Percentiles rank a stretch among this genome's conserved stretches.
phyloP scores from a whole-genome alignment of 2,329 filamentous ascomycete species.

The Coniochaeta prunicola region DNA sequence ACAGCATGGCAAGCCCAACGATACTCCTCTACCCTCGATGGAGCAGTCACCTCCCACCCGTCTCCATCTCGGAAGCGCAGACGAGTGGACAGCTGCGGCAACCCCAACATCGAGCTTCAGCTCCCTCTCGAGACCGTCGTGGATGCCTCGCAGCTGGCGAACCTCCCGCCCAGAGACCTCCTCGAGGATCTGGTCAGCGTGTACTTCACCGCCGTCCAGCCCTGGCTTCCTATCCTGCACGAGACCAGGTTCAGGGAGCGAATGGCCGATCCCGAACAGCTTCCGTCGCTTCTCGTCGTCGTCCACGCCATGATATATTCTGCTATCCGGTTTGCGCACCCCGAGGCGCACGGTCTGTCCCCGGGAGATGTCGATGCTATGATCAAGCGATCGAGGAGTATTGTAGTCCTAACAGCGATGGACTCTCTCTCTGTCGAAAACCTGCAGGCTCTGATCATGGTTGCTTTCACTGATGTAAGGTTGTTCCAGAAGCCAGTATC shows the following conservation, averaged over 20 bases:
- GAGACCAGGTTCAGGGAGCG: conserved; percentile 20
- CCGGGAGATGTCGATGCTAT: neutral
- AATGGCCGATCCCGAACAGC: conserved; percentile 16
- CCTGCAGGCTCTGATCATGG: conserved; percentile 24
- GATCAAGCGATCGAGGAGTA: conserved; percentile 8
- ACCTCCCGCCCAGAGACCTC: neutral
- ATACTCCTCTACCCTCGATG: neutral
- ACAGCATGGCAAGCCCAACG: neutral
- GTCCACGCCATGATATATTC: conserved; percentile 25
- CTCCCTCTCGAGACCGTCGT: neutral
- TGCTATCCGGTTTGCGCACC: conserved; percentile 16
- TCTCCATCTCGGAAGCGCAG: neutral
- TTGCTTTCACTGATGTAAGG: conserved; percentile 25
- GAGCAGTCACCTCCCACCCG: neutral
- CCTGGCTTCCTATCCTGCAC: conserved; percentile 29
- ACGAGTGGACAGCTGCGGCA: conserved; percentile 3
- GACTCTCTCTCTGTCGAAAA: conserved; percentile 23
- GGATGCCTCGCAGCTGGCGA: neutral
- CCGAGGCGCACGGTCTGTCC: conserved; percentile 13
- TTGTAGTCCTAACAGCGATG: conserved; percentile 22
- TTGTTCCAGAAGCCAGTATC: too few species aligned
- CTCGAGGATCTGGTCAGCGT: conserved; percentile 1
- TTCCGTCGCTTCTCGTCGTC: conserved; percentile 18
- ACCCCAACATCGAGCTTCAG: neutral
- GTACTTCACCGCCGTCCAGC: conserved; percentile 23